Conservation (phyloP, 176 grass and related monocot species). For the Ensete ventricosum region DNA sequence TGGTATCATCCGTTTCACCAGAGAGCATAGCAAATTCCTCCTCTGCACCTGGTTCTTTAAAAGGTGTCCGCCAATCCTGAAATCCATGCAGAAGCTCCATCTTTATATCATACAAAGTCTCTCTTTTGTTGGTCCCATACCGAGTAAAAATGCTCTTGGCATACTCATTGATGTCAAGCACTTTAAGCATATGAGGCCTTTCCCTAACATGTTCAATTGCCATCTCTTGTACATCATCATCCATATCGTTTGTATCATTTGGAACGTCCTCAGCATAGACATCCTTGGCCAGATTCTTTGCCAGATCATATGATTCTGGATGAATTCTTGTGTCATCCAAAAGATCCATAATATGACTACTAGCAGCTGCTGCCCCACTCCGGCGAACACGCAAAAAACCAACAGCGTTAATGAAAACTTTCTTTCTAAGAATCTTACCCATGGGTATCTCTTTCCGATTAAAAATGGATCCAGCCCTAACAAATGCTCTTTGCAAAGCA, state of each 20-base stretch:
- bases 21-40: constrained; percentile 94
- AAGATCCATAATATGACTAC: constrained; percentile 73
- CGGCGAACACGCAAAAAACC: constrained; percentile 81
- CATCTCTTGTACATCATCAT: constrained; percentile 79
- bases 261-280: constrained; percentile 35
- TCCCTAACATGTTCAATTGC: constrained; percentile 76
- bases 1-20: constrained; percentile 88
- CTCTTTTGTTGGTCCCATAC: constrained; percentile 34
- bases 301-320: constrained; percentile 86
- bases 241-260: constrained; percentile 61
- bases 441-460: constrained; percentile 72
- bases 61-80: constrained; percentile 49
- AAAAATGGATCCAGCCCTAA: constrained; percentile 76
- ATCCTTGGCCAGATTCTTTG: constrained; percentile 85
- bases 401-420: constrained; percentile 79
- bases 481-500: constrained; percentile 70
- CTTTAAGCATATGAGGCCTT: constrained; percentile 11
- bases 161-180: constrained; percentile 51
- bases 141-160: constrained; percentile 45
- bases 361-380: constrained; percentile 65
- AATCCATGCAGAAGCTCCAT: constrained; percentile 55
- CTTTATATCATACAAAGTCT: constrained; percentile 52
- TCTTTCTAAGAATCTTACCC: constrained; percentile 61
- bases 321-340: constrained; percentile 99
- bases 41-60: constrained; percentile 57